These are phyloP conservation scores for Saccharomycopsis javanensis DNA, from an alignment of 805 yeast species.

Conservation along the genomic window DNA sequence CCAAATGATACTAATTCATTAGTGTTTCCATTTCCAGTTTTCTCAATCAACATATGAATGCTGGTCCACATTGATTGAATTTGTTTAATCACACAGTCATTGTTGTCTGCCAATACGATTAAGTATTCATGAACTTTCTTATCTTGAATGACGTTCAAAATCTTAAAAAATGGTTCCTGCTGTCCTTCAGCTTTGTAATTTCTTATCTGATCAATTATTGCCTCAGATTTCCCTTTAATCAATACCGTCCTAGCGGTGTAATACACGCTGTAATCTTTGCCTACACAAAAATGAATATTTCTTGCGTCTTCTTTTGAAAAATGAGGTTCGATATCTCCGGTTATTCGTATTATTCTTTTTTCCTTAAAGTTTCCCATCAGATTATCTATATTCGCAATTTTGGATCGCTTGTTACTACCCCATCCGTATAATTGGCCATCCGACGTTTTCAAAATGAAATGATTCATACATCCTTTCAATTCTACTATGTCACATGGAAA, in stretches of 20 bases:
- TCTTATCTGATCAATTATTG: background rate
- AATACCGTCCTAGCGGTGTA: background rate
- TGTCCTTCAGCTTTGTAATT: background rate
- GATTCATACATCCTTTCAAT: constrained; percentile 36
- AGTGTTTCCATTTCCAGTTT: constrained; percentile 13
- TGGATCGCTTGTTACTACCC: constrained; percentile 48
- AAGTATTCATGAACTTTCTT: background rate
- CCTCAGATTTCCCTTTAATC: background rate
- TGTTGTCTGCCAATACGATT: background rate
- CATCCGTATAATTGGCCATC: constrained; percentile 47
- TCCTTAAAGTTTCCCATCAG: background rate
- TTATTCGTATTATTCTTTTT: background rate
- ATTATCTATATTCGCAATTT: background rate
- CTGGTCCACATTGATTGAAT: constrained; percentile 73
- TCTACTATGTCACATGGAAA: constrained; percentile 7
- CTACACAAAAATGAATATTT: background rate
- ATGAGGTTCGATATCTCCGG: background rate
- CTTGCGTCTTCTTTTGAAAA: background rate
- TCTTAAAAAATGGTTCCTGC: background rate
- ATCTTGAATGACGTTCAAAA: background rate
- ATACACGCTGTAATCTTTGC: constrained; percentile 9
- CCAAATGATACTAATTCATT: constrained; percentile 45
- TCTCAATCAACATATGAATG: constrained; percentile 36
- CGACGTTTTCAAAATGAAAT: constrained; percentile 30
- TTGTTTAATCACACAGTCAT: constrained; percentile 15